Conservation (phyloP, 306 rosid species). For the Heteromeles arbutifolia region DNA sequence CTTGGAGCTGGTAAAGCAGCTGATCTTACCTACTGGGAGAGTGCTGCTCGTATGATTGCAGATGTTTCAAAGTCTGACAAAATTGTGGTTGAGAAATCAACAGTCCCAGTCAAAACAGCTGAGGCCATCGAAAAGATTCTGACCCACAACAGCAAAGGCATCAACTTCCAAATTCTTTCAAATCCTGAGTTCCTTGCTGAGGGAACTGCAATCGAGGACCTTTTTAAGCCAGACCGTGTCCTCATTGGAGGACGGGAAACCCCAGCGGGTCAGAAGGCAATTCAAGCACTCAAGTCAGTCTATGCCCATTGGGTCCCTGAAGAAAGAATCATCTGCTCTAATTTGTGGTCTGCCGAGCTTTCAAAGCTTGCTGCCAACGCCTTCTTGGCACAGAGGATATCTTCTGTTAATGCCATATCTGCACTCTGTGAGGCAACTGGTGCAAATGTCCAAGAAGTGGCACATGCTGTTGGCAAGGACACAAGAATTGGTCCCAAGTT, state of each 20-base stretch:
- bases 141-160: constrained; percentile 80
- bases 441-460: constrained; percentile 75
- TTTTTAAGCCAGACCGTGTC: constrained; percentile 65
- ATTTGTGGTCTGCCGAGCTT: constrained; percentile 93
- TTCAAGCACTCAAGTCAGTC: constrained; percentile 54
- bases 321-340: constrained; percentile 68
- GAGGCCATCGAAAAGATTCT: constrained; percentile 91
- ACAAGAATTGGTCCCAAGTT: constrained; percentile 83
- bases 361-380: constrained; percentile 97
- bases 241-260: constrained; percentile 96
- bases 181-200: constrained; percentile 94
- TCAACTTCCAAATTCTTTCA: constrained; percentile 79
- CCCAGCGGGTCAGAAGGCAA: constrained; percentile 73
- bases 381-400: constrained; percentile 86
- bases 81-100: constrained; percentile 86
- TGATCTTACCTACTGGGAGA: constrained; percentile 91
- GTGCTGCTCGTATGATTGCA: constrained; percentile 93
- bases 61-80: constrained; percentile 82
- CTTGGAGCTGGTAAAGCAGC: constrained; percentile 97
- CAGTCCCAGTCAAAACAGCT: constrained; percentile 91
- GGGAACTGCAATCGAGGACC: constrained; percentile 77
- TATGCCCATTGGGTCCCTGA: constrained; percentile 84
- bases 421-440: constrained; percentile 95
- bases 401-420: constrained; percentile 89
- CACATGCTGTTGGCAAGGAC: constrained; percentile 79